These are phyloP conservation scores for Porphyra umbilicalis DNA, from an alignment of 31 red algal species.

Conservation along the genomic window DNA sequence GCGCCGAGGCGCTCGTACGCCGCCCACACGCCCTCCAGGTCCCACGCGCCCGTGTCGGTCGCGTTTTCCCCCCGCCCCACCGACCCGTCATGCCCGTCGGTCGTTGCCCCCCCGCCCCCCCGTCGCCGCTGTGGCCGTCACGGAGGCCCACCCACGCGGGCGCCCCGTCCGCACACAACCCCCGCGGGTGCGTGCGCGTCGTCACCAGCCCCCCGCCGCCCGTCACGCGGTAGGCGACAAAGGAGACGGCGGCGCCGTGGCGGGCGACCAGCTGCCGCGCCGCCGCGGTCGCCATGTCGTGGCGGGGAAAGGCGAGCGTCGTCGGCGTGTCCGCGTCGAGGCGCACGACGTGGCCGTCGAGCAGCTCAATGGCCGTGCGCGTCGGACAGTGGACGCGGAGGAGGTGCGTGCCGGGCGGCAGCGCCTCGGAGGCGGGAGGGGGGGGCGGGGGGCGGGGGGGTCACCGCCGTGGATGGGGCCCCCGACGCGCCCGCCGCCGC, in stretches of 20 bases:
- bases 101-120: not conserved
- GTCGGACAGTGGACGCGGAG: not conserved
- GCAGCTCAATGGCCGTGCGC: not conserved
- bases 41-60: not conserved
- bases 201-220: not conserved
- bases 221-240: not conserved
- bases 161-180: not conserved
- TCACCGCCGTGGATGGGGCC: not conserved
- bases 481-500: not conserved
- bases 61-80: not conserved
- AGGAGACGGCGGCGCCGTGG: not conserved
- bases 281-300: not conserved
- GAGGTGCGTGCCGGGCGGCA: not conserved
- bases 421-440: no score
- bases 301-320: not conserved
- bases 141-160: not conserved
- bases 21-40: not conserved
- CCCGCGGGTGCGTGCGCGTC: not conserved
- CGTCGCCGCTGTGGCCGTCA: not conserved
- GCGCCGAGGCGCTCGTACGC: not conserved
- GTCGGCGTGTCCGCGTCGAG: not conserved
- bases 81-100: not conserved
- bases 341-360: not conserved
- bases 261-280: not conserved
- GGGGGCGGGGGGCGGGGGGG: not conserved